These are phyloP conservation scores for Coemansia sp. DNA, from an alignment of 192 early-diverging fungal genomes.

Conservation along the genomic window DNA sequence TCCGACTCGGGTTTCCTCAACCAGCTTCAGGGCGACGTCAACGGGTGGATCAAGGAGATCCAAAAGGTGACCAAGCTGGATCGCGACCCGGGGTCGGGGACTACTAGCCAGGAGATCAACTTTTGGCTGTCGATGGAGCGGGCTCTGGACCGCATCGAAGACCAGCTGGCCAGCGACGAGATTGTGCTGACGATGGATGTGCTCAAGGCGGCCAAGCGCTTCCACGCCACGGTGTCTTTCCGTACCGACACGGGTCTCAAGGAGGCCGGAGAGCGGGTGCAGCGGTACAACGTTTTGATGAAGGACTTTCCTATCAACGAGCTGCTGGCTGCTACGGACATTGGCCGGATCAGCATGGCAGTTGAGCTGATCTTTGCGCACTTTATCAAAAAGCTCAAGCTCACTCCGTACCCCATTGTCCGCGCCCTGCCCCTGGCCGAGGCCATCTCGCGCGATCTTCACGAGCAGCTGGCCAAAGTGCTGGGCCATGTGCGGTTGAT, in stretches of 20 bases:
- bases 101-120: constrained; percentile 97
- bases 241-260: constrained; percentile 97
- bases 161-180: constrained; percentile 91
- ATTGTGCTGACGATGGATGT: constrained; percentile 91
- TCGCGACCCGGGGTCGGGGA: constrained; percentile 89
- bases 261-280: constrained; percentile 89
- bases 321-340: constrained; percentile 92
- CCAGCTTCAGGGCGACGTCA: constrained; percentile 93
- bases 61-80: constrained; percentile 96
- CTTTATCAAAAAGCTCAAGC: constrained; percentile 96
- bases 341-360: constrained; percentile 77
- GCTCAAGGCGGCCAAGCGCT: constrained; percentile 95
- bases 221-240: constrained; percentile 97
- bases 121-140: constrained; percentile 99
- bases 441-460: constrained; percentile 93
- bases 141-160: constrained; percentile 90
- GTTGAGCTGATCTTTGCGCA: constrained; percentile 89
- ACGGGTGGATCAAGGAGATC: constrained; percentile 99
- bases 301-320: constrained; percentile 99
- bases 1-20: constrained; percentile 90
- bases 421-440: constrained; percentile 93
- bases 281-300: constrained; percentile 97
- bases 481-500: constrained; percentile 88
- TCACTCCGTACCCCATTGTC: constrained; percentile 89
- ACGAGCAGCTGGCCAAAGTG: constrained; percentile 88